phyloP scores from a whole-genome alignment of 2,329 filamentous ascomycete species.

The Capronia epimyces region DNA sequence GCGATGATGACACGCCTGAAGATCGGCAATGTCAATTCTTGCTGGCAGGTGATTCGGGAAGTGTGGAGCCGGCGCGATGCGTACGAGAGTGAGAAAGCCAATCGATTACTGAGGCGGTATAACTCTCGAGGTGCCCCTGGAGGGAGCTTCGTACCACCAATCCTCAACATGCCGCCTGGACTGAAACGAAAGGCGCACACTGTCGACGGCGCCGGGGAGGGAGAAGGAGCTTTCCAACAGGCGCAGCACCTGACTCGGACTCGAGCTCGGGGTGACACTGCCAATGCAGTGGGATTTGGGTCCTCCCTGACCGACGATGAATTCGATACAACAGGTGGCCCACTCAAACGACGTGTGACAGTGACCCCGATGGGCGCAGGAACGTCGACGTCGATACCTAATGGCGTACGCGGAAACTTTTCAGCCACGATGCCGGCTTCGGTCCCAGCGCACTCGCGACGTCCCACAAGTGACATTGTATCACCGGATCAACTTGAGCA shows the following conservation, averaged over 20 bases:
- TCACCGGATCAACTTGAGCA: conserved; percentile 41
- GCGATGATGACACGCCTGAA: conserved; percentile 58
- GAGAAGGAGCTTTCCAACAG: conserved; percentile 7
- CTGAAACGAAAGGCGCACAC: conserved; percentile 20
- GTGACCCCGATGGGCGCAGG: conserved; percentile 1
- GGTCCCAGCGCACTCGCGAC: conserved; percentile 2
- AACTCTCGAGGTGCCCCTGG: conserved; percentile 42
- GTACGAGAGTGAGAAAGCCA: conserved; percentile 42
- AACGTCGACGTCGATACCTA: neutral
- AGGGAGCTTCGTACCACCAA: conserved; percentile 20
- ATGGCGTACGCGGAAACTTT: neutral
- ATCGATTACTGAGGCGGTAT: conserved; percentile 32
- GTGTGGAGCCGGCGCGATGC: conserved; percentile 61
- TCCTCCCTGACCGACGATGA: neutral
- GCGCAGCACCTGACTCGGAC: neutral
- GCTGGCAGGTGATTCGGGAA: conserved; percentile 59
- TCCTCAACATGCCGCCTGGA: conserved; percentile 20
- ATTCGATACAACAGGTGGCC: conserved; percentile 4
- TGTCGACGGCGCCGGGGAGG: conserved; percentile 1
- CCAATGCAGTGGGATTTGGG: neutral
- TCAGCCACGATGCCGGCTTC: neutral
- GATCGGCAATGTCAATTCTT: conserved; percentile 63
- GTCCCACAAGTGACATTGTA: conserved; percentile 33
- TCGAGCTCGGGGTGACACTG: neutral
- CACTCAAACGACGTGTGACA: conserved; percentile 13